Conservation (phyloP, 768 basidiomycete species). For the Megacollybia marginata region DNA sequence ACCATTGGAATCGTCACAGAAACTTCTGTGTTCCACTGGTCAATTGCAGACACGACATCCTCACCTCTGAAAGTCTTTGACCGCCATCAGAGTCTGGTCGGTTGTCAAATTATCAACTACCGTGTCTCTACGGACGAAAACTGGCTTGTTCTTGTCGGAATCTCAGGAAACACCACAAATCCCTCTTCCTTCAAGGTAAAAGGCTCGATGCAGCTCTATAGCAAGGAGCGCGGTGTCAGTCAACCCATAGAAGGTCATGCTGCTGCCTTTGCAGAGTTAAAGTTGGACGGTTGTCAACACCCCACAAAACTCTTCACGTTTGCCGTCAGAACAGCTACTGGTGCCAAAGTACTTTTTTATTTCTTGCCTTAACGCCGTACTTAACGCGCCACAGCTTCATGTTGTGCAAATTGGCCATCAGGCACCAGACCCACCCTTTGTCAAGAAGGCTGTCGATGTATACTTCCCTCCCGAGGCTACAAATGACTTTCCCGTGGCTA, state of each 20-base stretch:
- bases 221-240: slow-evolving; percentile 84
- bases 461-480: slow-evolving; percentile 98
- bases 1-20: slow-evolving; percentile 96
- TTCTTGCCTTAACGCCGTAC: not conserved
- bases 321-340: slow-evolving; percentile 91
- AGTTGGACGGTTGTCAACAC: slow-evolving; percentile 80
- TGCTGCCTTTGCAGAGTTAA: slow-evolving; percentile 89
- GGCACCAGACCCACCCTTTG: slow-evolving; percentile 86
- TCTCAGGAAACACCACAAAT: slow-evolving; percentile 86
- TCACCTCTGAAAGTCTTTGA: slow-evolving; percentile 92
- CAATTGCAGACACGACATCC: slow-evolving; percentile 65
- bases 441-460: slow-evolving; percentile 97
- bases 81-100: slow-evolving; percentile 88
- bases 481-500: slow-evolving; percentile 98
- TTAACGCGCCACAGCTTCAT: slow-evolving; percentile 61
- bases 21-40: slow-evolving; percentile 88
- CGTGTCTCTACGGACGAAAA: slow-evolving; percentile 89
- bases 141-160: slow-evolving; percentile 96
- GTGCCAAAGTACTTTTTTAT: slow-evolving; percentile 74
- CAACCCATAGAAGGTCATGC: slow-evolving; percentile 99
- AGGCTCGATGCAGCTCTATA: slow-evolving; percentile 97
- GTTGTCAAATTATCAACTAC: slow-evolving; percentile 98
- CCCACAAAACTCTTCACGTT: slow-evolving; percentile 92
- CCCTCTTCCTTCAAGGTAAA: slow-evolving; percentile 98
- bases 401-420: slow-evolving; percentile 97